Conservation (phyloP, 2,329 filamentous ascomycete species). For the Sarocladium strictum region DNA sequence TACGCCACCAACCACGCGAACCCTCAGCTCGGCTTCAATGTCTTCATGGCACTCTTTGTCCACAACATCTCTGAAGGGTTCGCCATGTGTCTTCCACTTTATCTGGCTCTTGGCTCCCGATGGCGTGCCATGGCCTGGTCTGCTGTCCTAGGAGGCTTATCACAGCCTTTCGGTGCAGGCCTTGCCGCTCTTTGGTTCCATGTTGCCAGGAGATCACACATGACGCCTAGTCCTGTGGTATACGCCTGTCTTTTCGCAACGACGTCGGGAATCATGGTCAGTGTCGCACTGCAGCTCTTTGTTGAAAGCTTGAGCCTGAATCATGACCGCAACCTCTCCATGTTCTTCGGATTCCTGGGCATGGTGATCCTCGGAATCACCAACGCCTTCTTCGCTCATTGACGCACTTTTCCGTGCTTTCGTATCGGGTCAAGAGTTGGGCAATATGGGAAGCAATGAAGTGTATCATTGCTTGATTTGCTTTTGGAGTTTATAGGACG, state of each 20-base stretch:
- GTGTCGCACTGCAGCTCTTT: conserved; percentile 83
- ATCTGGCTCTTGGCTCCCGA: conserved; percentile 79
- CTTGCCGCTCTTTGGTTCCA: conserved; percentile 84
- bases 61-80: conserved; percentile 99
- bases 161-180: conserved; percentile 79
- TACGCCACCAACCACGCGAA: conserved; percentile 97
- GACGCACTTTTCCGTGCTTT: too few relatives aligned
- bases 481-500: neutral
- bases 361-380: conserved; percentile 85
- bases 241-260: conserved; percentile 82
- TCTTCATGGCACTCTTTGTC: conserved; percentile 93
- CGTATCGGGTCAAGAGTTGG: too few relatives aligned
- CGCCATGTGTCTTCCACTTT: conserved; percentile 85
- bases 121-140: conserved; percentile 80
- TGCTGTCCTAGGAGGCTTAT: conserved; percentile 75
- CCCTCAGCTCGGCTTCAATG: conserved; percentile 77
- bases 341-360: conserved; percentile 73
- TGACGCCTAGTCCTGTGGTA: conserved; percentile 46
- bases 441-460: too few relatives aligned
- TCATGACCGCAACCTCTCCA: conserved; percentile 71
- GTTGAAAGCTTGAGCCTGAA: conserved; percentile 79
- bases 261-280: conserved; percentile 93
- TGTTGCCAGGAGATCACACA: conserved; percentile 49
- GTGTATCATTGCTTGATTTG: neutral
- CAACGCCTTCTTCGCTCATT: conserved; percentile 61